Evolutionary conservation across 1,139 yeast species (phyloP).

Genomic region (Taphrina populina): DNA sequence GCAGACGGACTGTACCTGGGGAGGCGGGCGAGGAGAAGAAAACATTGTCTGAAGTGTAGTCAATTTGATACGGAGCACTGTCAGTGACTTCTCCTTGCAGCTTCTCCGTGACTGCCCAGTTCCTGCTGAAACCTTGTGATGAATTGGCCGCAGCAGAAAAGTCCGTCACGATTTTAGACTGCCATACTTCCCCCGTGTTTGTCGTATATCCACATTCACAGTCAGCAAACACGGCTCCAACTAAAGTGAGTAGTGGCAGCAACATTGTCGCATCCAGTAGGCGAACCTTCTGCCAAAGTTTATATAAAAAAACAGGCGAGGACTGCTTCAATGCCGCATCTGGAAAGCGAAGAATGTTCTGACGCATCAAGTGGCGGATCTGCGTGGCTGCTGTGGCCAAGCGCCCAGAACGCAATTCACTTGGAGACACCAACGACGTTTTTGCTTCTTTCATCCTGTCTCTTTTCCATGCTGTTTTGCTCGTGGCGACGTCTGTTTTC

Average conservation of each 20-base stretch:
- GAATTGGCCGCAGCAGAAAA: neutral
- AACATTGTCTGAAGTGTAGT: constrained; percentile 17
- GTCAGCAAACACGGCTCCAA: constrained; percentile 1
- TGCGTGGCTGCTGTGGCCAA: too few relatives aligned
- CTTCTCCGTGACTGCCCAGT: constrained; percentile 1
- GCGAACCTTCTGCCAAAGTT: too few relatives aligned
- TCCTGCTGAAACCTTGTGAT: neutral
- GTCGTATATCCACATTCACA: constrained; percentile 26
- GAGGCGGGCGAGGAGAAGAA: neutral
- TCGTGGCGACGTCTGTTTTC: constrained; percentile 72
- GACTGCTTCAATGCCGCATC: too few relatives aligned
- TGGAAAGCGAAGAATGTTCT: too few relatives aligned
- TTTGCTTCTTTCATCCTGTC: constrained; percentile 27
- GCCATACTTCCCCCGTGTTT: constrained; percentile 14
- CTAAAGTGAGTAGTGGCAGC: constrained; percentile 1
- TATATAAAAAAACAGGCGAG: too few relatives aligned
- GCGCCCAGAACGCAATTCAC: too few relatives aligned
- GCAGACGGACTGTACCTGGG: neutral
- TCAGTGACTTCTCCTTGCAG: constrained; percentile 4
- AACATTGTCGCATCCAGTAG: too few relatives aligned
- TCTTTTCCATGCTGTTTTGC: constrained; percentile 55
- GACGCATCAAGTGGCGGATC: too few relatives aligned
- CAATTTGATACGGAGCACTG: constrained; percentile 9
- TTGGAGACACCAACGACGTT: constrained; percentile 26
- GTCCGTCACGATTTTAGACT: constrained; percentile 6